phyloP scores from a whole-genome alignment of 495 filamentous ascomycete genomes.

The Chaetomium tenue region DNA sequence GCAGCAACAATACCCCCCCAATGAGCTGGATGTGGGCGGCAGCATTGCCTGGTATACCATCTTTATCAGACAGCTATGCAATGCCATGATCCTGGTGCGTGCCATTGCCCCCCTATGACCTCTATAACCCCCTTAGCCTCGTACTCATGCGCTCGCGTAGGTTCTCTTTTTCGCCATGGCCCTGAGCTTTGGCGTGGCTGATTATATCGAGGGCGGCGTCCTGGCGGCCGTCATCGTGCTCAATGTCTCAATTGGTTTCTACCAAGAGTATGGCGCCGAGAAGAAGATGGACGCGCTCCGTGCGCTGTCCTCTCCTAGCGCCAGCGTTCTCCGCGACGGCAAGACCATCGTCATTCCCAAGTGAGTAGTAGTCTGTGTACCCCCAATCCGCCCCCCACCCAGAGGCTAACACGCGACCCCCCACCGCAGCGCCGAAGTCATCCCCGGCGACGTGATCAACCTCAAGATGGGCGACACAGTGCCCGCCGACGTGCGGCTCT shows the following conservation, averaged over 20 bases:
- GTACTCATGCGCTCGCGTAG: conserved; percentile 40
- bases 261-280: conserved; percentile 80
- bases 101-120: neutral
- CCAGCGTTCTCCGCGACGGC: conserved; percentile 72
- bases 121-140: neutral
- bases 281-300: conserved; percentile 82
- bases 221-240: conserved; percentile 76
- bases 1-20: conserved; percentile 55
- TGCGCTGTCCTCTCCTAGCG: conserved; percentile 74
- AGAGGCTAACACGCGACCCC: conserved; percentile 19
- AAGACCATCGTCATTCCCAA: conserved; percentile 60
- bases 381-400: neutral
- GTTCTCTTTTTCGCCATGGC: conserved; percentile 83
- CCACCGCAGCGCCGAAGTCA: conserved; percentile 60
- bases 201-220: conserved; percentile 82
- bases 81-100: conserved; percentile 66
- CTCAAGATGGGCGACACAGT: conserved; percentile 83
- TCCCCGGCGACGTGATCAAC: conserved; percentile 78
- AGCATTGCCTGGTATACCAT: conserved; percentile 63
- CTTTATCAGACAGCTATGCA: conserved; percentile 61
- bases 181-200: conserved; percentile 73
- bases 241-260: conserved; percentile 77
- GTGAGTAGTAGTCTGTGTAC: conserved; percentile 36
- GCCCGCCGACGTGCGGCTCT: conserved; percentile 70
- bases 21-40: conserved; percentile 62